Base-by-base conservation (phyloP, 2,329 filamentous ascomycete species). In the Colletotrichum endophyticum region DNA sequence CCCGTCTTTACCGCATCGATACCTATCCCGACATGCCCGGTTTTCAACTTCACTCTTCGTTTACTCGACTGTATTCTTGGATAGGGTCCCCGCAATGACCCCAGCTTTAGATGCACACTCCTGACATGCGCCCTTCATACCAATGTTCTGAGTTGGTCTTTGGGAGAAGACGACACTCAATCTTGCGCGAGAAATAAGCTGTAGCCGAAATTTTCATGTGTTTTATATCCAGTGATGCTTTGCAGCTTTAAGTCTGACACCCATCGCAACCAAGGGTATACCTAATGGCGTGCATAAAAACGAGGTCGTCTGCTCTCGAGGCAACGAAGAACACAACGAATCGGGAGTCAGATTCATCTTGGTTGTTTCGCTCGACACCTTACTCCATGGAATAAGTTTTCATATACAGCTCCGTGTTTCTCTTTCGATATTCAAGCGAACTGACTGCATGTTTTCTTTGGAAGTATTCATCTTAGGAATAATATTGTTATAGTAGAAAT, bases 1-100 rank as follows among this genome's bases (percentile, higher is more conserved):
- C 39, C 19, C 19, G 9, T n/a, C 9, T 49, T 4, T 0, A 4
- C 5, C 0, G 19, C 9, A 6, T 49, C 5, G 3, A n/a, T 12
- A 2, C 36, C 15, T 49, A n/a, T n/a, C 9, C 9, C 12, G 39
- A 7, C 9, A 0, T n/a, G 8, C 19, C 19, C 19, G 36, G 3
- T n/a, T 6, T 49, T 4, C 19, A 4, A n/a, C 5, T 0, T n/a
- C 7, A 3, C 6, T 49, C 39, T n/a, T 49, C 19, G 9, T 6
- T n/a, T 12, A 49, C n/a, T 49, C 36, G 19, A 49, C 39, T 12
- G 3, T n/a, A 12, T 5, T 49, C 0, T 11, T 11, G 8, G 39
- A 44, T 12, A 3, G 19, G 19, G 9, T 3, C 5, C 16, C 5
- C 3, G 5, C 19, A n/a, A 44, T 44, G 16, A 19, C 19, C 8